Base-by-base conservation (phyloP, 2,329 filamentous ascomycete genomes). In the Colletotrichum coccodes region DNA sequence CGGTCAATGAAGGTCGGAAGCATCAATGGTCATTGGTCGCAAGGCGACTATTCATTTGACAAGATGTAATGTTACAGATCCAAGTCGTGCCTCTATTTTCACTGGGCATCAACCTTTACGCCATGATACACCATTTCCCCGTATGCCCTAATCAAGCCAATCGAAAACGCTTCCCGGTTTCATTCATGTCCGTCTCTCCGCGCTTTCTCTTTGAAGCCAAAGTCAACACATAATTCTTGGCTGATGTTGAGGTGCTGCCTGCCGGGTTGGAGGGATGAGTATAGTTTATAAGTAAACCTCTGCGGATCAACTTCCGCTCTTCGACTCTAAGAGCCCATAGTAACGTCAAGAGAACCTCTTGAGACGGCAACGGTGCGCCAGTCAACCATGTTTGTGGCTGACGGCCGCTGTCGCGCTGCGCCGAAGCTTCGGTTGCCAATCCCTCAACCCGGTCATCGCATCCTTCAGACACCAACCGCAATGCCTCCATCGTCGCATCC, bases 401-500 rank as follows among this genome's bases (percentile, higher is more conserved):
- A 72, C 74, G 68, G 71, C 75, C 74, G 71, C 76, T 75, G 54
- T 75, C 82, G 79, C 80, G 79, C 80, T 78, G 77, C 71, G 70
- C 78, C 74, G 75, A 60, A 70, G 75, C 71, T 75, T 76, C 79
- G 75, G 71, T 70, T 73, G 69, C 67, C 74, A 72, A 73, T 73
- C 75, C 78, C 74, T 76, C 81, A 80, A 82, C 83, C 79, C 77
- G 82, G 75, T 82, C 79, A 73, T 85, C 81, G 75, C 78, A 75
- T 82, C 84, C 81, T 80, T 90, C 83, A 89, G 87, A 89, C 80
- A 87, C 87, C 85, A 88, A 91, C 90, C 89, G 90, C 90, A 92
- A 88, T 84, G 86, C 88, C 86, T 80, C 87, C 88, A 90, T 86
- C 88, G 90, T 92, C 90, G 90, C 90, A 91, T 91, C 89, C 89